Evolutionary conservation across 495 filamentous ascomycete species (phyloP), one percentile per base, ranked within the genome.

Genomic region (Tetracladium setigerum): DNA sequence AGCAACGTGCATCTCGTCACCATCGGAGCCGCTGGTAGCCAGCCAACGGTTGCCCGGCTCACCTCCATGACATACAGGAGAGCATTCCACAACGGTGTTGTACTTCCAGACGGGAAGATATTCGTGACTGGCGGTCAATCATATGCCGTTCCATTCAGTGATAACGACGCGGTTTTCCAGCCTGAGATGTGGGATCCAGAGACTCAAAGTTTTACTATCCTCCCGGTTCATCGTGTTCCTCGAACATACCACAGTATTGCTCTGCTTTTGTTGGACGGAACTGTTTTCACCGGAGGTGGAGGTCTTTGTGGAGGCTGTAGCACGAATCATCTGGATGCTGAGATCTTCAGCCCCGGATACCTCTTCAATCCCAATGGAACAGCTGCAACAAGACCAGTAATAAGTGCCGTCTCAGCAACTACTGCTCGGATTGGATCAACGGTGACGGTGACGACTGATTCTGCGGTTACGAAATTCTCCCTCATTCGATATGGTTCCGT

Each of bases 171-270:
- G 14, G 54, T 57, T 33, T 59, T 73, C 0, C 59, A 57, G 0
- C 72, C 78, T 0, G 78, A 82, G 49, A 47, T 79, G 1, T 81
- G 65, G 47, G 53, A 73, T 52, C 78, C 78, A 0, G 48, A 56
- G 17, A 69, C 62, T 10, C 40, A 58, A 9, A 53, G 43, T 4
- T 77, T 67, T 52, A 67, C 61, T 6, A 52, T 56, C 6, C 46
- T 79, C 32, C 59, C 62, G 1, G 65, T 68, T 19, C 50, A 67
- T 35, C 51, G 64, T 4, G 63, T 71, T n/a, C 67, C 71, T 6
- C 65, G 79, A 10, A 73, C 59, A n/a, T 83, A 83, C 56, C 78
- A 83, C 50, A 74, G 63, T 40, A 51, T 72, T 9, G 74, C 70
- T 0, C 51, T 83, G 5, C 70, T 83, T 16, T 59, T 82, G 14